Evolutionary conservation across 345 rosid genomes (phyloP).

Genomic region (Hirschfeldia incana): DNA sequence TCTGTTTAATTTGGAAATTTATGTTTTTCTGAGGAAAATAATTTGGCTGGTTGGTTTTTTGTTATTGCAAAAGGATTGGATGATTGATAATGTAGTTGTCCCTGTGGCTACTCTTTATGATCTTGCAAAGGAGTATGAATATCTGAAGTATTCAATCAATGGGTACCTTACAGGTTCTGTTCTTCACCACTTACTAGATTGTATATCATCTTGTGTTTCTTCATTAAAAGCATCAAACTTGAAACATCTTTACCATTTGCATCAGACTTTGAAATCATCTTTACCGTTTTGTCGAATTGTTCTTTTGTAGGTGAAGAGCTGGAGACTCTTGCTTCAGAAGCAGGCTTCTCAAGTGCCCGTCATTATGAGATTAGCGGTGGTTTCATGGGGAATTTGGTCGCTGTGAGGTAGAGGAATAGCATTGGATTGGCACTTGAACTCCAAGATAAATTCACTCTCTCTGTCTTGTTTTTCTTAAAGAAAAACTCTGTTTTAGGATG

Average conservation of each 20-base stretch:
- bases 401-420: slow-evolving; percentile 44
- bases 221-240: too few species aligned
- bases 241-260: too few species aligned
- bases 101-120: slow-evolving; percentile 75
- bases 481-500: not conserved
- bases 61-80: slow-evolving; percentile 65
- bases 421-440: not conserved
- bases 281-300: not conserved
- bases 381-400: slow-evolving; percentile 84
- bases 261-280: too few species aligned
- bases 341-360: slow-evolving; percentile 48
- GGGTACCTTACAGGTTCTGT: slow-evolving; percentile 72
- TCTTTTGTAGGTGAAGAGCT: slow-evolving; percentile 61
- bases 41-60: slow-evolving; percentile 11
- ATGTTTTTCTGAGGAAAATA: not conserved
- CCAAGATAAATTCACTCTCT: not conserved
- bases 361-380: slow-evolving; percentile 74
- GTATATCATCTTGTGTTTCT: not conserved
- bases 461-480: not conserved
- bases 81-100: slow-evolving; percentile 79
- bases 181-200: not conserved
- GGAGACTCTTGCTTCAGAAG: slow-evolving; percentile 70
- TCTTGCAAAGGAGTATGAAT: slow-evolving; percentile 70
- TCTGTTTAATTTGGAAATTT: not conserved
- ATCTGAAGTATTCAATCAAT: slow-evolving; percentile 73